Base-by-base conservation (phyloP, 2,329 filamentous ascomycete genomes). In the Septoria petroselini region DNA sequence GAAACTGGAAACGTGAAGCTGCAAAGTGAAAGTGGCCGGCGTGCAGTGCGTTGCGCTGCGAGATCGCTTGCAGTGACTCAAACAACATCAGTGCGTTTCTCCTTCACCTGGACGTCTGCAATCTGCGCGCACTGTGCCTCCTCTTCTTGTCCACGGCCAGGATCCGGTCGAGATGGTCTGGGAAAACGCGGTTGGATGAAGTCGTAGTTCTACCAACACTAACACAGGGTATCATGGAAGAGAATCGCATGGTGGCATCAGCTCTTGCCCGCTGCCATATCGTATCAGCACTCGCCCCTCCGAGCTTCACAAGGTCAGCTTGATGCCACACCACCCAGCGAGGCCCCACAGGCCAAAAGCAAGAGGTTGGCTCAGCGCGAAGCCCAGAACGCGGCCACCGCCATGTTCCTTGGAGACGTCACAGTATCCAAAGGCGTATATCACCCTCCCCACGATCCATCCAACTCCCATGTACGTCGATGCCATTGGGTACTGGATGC, bases 401-500 rank as follows among this genome's bases (percentile, higher is more conserved):
- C 74, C 74, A 9, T 68, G 63, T 55, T 68, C 57, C 58, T 62
- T 65, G 44, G 64, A 58, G 25, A 55, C 59, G 50, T 63, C 65
- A 15, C 73, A 74, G 61, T 77, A 77, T 35, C 74, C 74, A 7
- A 62, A 17, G 5, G 70, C 70, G 59, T 76, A 84, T 15, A 80
- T 45, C 0, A 72, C 58, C 25, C 80, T 68, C 52, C 70, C 73
- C 6, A 78, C 62, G 7, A 74, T 68, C 80, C 80, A 84, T 2
- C 65, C 62, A 0, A 65, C 65, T 7, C 77, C 77, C 40, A 80
- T 53, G 3, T 65, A 67, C 0, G 75, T 68, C 2, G 74, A 68
- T 3, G 72, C 65, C 21, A 70, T 60, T 0, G 81, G 81, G 63
- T 76, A 81, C 53, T 69, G 69, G 46, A 83, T 58, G 2, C 80